Evolutionary conservation across 2,329 filamentous ascomycete genomes (phyloP), one percentile per base, ranked within the genome.

Genomic region (Sporothrix phasma): DNA sequence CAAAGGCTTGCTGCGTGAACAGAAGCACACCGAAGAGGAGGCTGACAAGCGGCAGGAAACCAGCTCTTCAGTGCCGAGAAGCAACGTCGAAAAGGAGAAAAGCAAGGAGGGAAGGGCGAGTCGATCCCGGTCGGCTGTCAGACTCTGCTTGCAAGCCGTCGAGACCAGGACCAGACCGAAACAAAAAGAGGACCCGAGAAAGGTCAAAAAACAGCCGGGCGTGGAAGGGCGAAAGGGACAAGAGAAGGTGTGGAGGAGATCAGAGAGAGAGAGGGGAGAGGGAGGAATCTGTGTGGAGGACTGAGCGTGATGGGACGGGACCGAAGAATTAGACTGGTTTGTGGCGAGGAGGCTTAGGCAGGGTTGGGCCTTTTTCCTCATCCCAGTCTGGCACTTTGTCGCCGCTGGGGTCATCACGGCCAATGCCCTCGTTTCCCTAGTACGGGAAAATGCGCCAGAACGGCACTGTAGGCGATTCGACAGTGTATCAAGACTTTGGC

Each of bases 221-320:
- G 53, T 58, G 58, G 45, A 49, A 22, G 41, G n/a, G 47, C 17
- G 37, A 31, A 60, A 22, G 22, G 26, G 56, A 26, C n/a, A 11
- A 31, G 41, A 37, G 8, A 29, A 47, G 49, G 29, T 64, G 78
- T 65, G 67, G 70, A 37, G 41, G 31, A n/a, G 29, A 39, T 24
- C n/a, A n/a, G n/a, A n/a, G n/a, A n/a, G n/a, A n/a, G n/a, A n/a
- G n/a, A n/a, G n/a, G n/a, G n/a, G n/a, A n/a, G n/a, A n/a, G n/a
- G n/a, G n/a, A n/a, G n/a, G n/a, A n/a, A n/a, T n/a, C n/a, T n/a
- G n/a, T n/a, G n/a, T n/a, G n/a, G n/a, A n/a, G n/a, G n/a, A n/a
- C n/a, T n/a, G n/a, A n/a, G n/a, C 47, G 47, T 53, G 26, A 64
- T 76, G 78, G 39, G 22, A 22, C 54, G 39, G 39, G 51, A 24